Conservation (phyloP, 75 land plant species). For the Chamaecyparis obtusa region DNA sequence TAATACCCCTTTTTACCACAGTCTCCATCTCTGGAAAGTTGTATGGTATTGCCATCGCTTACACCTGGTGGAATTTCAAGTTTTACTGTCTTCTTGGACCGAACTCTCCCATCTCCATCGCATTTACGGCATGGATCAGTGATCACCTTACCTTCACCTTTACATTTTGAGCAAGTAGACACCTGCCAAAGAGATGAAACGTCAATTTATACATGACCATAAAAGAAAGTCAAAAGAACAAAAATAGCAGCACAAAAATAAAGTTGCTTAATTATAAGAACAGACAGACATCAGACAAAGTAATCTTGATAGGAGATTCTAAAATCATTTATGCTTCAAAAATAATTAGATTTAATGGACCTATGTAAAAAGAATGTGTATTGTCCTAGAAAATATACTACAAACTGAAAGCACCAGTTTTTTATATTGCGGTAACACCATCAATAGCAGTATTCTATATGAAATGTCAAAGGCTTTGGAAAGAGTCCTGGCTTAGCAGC, state of each 20-base stretch:
- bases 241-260: neutral
- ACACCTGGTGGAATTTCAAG: conserved; percentile 76
- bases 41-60: conserved; percentile 52
- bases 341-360: neutral
- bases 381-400: neutral
- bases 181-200: conserved; percentile 37
- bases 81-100: conserved; percentile 25
- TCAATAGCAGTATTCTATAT: neutral
- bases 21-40: conserved; percentile 58
- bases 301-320: neutral
- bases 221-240: neutral
- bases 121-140: conserved; percentile 54
- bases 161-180: conserved; percentile 60
- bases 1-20: conserved; percentile 53
- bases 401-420: neutral
- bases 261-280: neutral
- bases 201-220: neutral
- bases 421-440: neutral
- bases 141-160: conserved; percentile 61
- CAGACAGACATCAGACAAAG: neutral
- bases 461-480: neutral
- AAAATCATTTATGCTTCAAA: neutral
- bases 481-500: neutral
- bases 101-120: conserved; percentile 48
- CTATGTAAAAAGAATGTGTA: neutral